phyloP scores from a whole-genome alignment of 768 basidiomycete species.

The Phaeotremella skinneri region DNA sequence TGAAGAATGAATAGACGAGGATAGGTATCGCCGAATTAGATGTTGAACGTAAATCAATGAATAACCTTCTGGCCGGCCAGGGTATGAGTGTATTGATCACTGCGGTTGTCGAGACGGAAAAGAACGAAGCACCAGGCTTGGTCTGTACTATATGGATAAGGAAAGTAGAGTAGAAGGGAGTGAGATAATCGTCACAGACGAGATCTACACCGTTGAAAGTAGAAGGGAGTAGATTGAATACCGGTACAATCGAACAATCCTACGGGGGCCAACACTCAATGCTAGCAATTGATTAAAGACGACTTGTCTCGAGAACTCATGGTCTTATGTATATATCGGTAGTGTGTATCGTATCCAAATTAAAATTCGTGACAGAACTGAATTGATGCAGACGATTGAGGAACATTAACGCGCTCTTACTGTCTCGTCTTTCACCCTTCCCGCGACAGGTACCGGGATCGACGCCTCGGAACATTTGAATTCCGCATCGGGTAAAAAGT shows the following conservation, averaged over 20 bases:
- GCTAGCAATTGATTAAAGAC: not conserved
- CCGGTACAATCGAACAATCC: not conserved
- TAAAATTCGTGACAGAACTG: not conserved
- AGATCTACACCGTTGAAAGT: not conserved
- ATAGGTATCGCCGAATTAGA: not conserved
- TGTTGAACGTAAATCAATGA: too few species aligned
- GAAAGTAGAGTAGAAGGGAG: not conserved
- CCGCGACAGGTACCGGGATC: slow-evolving; percentile 6
- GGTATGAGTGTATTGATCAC: not conserved
- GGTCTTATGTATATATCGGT: too few species aligned
- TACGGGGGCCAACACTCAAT: too few species aligned
- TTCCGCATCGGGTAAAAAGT: not conserved
- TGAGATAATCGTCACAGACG: not conserved
- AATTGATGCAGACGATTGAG: not conserved
- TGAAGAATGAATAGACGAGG: too few species aligned
- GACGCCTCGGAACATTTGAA: not conserved
- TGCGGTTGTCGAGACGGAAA: too few species aligned
- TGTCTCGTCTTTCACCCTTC: not conserved
- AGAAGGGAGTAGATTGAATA: not conserved
- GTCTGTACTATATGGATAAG: too few species aligned
- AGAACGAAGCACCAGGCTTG: too few species aligned
- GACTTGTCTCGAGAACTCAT: not conserved
- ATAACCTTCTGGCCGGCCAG: too few species aligned
- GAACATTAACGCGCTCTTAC: not conserved
- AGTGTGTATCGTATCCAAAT: too few species aligned